Conservation (phyloP, 202 grass and related monocot species). For the Saccharum hybrid region DNA sequence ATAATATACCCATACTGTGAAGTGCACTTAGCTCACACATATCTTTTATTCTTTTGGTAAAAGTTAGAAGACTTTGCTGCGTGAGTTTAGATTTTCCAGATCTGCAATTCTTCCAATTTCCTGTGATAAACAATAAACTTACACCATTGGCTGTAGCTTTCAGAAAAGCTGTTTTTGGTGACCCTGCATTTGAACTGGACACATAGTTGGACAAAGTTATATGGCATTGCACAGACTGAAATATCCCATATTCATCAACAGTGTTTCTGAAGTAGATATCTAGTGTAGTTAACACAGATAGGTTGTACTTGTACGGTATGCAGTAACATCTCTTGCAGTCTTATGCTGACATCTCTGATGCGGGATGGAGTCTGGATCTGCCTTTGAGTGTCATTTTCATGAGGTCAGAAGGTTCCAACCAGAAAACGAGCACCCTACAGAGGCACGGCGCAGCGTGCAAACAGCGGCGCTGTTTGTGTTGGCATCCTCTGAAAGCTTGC, state of each 20-base stretch:
- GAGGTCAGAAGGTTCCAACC: constrained; percentile 41
- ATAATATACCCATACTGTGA: constrained; percentile 22
- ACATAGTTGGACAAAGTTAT: constrained; percentile 34
- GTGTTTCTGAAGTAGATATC: neutral
- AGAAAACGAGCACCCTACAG: constrained; percentile 7
- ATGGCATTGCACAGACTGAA: constrained; percentile 16
- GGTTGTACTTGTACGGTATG: neutral
- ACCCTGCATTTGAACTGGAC: neutral
- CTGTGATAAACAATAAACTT: neutral
- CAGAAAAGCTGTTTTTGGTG: neutral
- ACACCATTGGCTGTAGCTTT: neutral
- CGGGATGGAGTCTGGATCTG: neutral
- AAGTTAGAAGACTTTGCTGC: neutral
- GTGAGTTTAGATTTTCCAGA: neutral
- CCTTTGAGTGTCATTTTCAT: constrained; percentile 24
- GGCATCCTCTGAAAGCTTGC: constrained; percentile 17
- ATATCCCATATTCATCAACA: neutral
- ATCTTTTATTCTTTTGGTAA: constrained; percentile 11
- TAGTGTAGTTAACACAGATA: neutral
- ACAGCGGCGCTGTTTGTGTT: constrained; percentile 9
- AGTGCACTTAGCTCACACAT: constrained; percentile 18
- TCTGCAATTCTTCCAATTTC: neutral
- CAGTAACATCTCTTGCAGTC: neutral
- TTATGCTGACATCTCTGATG: neutral
- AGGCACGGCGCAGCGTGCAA: neutral